Percentiles rank a stretch among this genome's conserved stretches.
phyloP scores from a whole-genome alignment of 768 basidiomycete species.

The Tylopilus subfusipes region DNA sequence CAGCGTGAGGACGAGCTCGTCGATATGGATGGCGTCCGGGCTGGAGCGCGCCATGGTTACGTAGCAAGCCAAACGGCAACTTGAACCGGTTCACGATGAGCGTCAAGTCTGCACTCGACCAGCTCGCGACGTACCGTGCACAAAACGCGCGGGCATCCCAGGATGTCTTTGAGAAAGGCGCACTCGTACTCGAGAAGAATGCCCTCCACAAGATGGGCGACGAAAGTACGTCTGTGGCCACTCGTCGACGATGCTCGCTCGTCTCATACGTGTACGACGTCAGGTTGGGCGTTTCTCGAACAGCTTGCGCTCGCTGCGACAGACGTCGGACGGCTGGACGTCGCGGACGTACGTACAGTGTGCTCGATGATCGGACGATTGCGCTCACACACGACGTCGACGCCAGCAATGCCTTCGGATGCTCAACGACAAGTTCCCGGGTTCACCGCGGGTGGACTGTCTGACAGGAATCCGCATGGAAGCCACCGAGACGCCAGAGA shows the following conservation, averaged over 20 bases:
- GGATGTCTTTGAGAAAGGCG: constrained; percentile 55
- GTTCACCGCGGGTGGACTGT: constrained; percentile 74
- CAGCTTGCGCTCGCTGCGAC: constrained; percentile 76
- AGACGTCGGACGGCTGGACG: constrained; percentile 66
- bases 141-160: constrained; percentile 53
- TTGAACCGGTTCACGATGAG: constrained; percentile 35
- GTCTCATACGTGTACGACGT: neutral
- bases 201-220: constrained; percentile 46
- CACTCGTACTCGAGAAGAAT: constrained; percentile 47
- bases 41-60: neutral
- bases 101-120: constrained; percentile 45
- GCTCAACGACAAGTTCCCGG: constrained; percentile 65
- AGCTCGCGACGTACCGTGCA: constrained; percentile 51
- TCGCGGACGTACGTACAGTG: constrained; percentile 62
- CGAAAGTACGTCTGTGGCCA: constrained; percentile 43
- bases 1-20: constrained; percentile 44
- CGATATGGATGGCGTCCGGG: constrained; percentile 41
- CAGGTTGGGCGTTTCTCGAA: constrained; percentile 80
- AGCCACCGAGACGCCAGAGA: constrained; percentile 52
- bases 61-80: neutral
- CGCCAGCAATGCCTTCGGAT: constrained; percentile 44
- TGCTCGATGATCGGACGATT: neutral
- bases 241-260: no score
- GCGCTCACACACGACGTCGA: constrained; percentile 3
- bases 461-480: constrained; percentile 80